Conservation (phyloP, 768 basidiomycete species). For the Butyriboletus loyo region DNA sequence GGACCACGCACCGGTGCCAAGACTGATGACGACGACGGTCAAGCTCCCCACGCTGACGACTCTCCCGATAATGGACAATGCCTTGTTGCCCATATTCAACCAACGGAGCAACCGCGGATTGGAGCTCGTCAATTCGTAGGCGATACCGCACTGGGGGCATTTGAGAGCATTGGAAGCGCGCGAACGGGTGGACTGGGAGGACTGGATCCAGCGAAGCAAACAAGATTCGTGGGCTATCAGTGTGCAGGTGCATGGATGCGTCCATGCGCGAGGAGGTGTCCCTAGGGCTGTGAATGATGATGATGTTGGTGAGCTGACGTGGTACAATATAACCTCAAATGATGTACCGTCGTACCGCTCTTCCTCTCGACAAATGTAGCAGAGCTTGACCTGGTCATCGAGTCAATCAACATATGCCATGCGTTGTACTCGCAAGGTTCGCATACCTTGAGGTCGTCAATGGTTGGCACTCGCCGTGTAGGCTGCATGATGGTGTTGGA, state of each 20-base stretch:
- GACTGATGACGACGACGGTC: constrained; percentile 49
- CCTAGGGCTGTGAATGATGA: constrained; percentile 35
- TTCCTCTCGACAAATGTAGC: constrained; percentile 80
- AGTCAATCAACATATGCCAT: neutral
- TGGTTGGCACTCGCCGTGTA: constrained; percentile 29
- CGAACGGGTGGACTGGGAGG: constrained; percentile 58
- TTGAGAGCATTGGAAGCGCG: constrained; percentile 62
- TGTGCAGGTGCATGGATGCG: constrained; percentile 79
- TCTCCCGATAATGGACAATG: constrained; percentile 49
- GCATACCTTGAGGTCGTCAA: constrained; percentile 33
- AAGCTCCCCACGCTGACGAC: constrained; percentile 49
- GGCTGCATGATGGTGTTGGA: constrained; percentile 21
- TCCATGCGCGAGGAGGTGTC: constrained; percentile 58
- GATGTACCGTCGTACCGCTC: constrained; percentile 47
- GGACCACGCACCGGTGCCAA: constrained; percentile 55
- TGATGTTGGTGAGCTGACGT: neutral
- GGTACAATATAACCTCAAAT: neutral
- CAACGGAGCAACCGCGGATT: constrained; percentile 51
- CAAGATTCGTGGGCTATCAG: constrained; percentile 79
- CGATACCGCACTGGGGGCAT: constrained; percentile 72
- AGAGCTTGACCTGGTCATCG: constrained; percentile 56
- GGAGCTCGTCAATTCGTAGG: constrained; percentile 66
- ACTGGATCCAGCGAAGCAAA: constrained; percentile 75
- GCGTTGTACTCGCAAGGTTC: neutral
- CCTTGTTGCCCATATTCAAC: constrained; percentile 49